Evolutionary conservation across 805 yeast genomes (phyloP).

Genomic region (Kuraishia cidri): DNA sequence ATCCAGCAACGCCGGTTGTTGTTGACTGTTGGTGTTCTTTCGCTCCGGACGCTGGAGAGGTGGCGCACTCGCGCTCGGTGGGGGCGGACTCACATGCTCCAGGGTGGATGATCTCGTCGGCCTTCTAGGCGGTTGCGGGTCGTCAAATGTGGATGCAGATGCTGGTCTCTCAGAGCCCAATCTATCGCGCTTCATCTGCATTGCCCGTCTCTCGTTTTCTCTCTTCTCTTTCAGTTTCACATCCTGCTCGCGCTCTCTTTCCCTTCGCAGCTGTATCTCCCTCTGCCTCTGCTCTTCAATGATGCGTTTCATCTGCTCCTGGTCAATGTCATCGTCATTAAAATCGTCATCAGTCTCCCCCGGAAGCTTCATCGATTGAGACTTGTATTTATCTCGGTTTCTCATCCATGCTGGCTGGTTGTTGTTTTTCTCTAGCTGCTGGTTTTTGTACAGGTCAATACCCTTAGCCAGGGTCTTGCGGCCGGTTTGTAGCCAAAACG

Average conservation of each 20-base stretch:
- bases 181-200: slow-evolving; percentile 3
- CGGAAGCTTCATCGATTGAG: slow-evolving; percentile 21
- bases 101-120: slow-evolving; percentile 4
- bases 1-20: slow-evolving; percentile 13
- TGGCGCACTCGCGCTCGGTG: too few relatives aligned
- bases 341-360: slow-evolving; percentile 30
- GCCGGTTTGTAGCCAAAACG: slow-evolving; percentile 48
- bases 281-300: slow-evolving; percentile 29
- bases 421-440: slow-evolving; percentile 16
- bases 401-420: slow-evolving; percentile 71
- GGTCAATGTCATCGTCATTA: slow-evolving; percentile 31
- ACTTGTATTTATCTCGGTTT: slow-evolving; percentile 39
- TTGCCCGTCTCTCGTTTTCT: slow-evolving; percentile 7
- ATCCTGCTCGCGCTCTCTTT: slow-evolving; percentile 8
- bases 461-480: slow-evolving; percentile 53
- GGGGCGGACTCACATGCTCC: neutral
- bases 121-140: slow-evolving; percentile 9
- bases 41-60: neutral
- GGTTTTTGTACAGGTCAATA: slow-evolving; percentile 44
- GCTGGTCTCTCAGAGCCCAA: neutral
- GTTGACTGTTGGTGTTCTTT: neutral
- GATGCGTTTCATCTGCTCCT: slow-evolving; percentile 28
- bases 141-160: slow-evolving; percentile 6
- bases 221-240: slow-evolving; percentile 3
- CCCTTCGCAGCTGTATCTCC: slow-evolving; percentile 17